These are phyloP conservation scores for Phytophthora citrophthora DNA, from an alignment of 352 stramenopile genomes.

Conservation along the genomic window DNA sequence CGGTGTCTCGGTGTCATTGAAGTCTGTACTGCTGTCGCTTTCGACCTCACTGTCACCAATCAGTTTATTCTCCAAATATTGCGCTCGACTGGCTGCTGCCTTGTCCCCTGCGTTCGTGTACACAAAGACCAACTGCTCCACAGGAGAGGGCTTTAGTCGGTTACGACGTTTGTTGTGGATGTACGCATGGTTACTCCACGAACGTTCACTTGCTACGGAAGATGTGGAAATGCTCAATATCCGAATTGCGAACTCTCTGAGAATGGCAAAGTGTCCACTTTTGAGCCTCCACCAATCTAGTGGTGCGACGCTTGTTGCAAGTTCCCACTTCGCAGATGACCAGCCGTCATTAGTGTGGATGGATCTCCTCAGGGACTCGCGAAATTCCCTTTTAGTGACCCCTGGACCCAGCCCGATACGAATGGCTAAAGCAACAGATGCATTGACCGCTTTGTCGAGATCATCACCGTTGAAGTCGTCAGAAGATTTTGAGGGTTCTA, in stretches of 20 bases:
- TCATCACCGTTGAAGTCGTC: background rate
- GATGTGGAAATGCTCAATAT: slow-evolving; percentile 1
- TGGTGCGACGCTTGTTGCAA: background rate
- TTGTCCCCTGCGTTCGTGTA: background rate
- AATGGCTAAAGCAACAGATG: background rate
- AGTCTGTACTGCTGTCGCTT: too few relatives aligned
- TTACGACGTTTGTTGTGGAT: background rate
- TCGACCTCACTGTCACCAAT: too few relatives aligned
- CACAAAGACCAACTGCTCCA: background rate
- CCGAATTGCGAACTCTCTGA: slow-evolving; percentile 1
- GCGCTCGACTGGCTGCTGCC: background rate
- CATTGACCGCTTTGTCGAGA: background rate
- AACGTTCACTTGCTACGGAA: background rate
- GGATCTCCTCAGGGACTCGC: background rate
- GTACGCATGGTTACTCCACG: background rate
- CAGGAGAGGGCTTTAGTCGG: background rate
- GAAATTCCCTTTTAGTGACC: background rate
- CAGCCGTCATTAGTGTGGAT: slow-evolving; percentile 4
- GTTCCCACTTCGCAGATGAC: background rate
- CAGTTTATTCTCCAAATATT: background rate
- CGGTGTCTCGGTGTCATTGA: too few relatives aligned
- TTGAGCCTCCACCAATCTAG: slow-evolving; percentile 23
- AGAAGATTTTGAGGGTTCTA: background rate
- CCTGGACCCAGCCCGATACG: background rate
- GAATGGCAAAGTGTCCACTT: background rate